Evolutionary conservation across 2,329 filamentous ascomycete genomes (phyloP), one percentile per base, ranked within the genome.

Genomic region (Aphanoascus verrucosus): DNA sequence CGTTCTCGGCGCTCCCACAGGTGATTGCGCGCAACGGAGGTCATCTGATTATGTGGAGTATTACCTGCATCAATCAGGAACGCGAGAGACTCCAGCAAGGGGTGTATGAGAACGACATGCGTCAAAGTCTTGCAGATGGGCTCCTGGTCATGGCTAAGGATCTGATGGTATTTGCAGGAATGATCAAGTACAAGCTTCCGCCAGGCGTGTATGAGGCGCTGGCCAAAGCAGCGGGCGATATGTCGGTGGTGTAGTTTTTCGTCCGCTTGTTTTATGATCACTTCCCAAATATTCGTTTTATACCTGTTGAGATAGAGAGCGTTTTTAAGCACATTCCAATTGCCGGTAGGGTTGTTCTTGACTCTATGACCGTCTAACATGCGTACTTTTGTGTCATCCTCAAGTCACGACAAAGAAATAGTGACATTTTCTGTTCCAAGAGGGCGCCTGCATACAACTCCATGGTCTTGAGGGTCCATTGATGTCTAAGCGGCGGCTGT

Each of bases 1-100:
- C 83, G 57, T 97, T 98, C 72, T 80, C 87, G 14, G 77, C 79
- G 1, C 78, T 94, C 40, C 81, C 88, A 3, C 82, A 88, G 60
- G 81, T 89, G 6, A 86, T 98, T 40, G 85, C 90, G 2, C 84
- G 88, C 66, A 94, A 93, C 64, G 83, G 96, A 62, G 91, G 91
- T 15, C 88, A 91, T 68, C 77, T 97, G 57, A 79, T 98, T 58
- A 85, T 95, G 73, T 97, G 93, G 93, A 88, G 88, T 48, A 88
- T 98, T 60, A 79, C 85, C 41, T 89, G 86, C 72, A 94, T 90
- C 69, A 84, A 85, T 48, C 80, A 83, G 54, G 85, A 95, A 69
- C 81, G 87, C 57, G 83, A 86, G 61, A 75, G 83, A 57, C 77
- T 94, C 45, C 77, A 79, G 53, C 78, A 76, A 55, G 83, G 84